phyloP scores from a whole-genome alignment of 2,329 filamentous ascomycete species.

The Hymenotorrendiella dingleyae region DNA sequence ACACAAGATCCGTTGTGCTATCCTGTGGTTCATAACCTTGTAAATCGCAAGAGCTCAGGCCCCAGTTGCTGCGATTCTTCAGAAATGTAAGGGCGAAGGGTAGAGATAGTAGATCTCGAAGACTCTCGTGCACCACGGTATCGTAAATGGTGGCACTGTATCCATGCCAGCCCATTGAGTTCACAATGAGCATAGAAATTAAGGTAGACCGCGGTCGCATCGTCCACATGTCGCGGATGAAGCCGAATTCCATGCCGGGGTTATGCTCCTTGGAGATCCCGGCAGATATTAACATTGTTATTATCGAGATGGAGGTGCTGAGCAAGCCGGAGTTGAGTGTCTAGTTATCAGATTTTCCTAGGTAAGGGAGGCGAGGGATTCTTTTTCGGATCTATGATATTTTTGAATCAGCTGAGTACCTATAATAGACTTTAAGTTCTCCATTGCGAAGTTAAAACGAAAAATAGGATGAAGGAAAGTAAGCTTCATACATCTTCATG shows the following conservation, averaged over 20 bases:
- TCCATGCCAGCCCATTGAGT: neutral
- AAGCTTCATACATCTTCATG: no score
- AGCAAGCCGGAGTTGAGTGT: neutral
- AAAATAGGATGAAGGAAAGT: no score
- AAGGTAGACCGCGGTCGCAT: conserved; percentile 1
- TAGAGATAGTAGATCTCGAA: neutral
- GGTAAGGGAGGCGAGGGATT: neutral
- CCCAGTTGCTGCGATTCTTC: no score
- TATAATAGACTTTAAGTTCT: no score
- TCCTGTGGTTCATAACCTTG: neutral
- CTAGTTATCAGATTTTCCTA: neutral
- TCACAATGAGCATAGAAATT: neutral
- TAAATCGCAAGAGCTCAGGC: neutral
- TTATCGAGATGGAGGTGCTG: neutral
- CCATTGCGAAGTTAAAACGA: no score
- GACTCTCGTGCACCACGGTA: neutral
- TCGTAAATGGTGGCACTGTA: neutral
- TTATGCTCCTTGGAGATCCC: neutral
- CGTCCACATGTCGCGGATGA: neutral
- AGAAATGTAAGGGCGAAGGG: neutral
- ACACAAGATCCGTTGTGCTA: neutral
- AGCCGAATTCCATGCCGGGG: neutral
- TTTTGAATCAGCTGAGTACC: no score
- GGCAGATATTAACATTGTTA: neutral
- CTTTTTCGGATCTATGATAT: neutral